These are phyloP conservation scores for Azolla pinnata DNA, from an alignment of 75 land plant species.

Conservation along the genomic window DNA sequence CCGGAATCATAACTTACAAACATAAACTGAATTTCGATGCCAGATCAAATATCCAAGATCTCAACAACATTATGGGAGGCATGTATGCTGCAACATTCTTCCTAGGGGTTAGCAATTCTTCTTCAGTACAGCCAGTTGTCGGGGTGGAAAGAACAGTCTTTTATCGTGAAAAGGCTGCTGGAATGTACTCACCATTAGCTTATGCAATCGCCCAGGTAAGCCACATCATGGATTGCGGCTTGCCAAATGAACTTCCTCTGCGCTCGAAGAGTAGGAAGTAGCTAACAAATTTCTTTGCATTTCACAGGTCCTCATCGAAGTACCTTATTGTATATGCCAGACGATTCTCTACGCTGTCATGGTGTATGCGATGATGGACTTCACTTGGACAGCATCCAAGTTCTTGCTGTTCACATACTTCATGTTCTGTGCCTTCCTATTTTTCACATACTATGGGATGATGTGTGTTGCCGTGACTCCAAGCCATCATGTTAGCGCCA, in stretches of 20 bases:
- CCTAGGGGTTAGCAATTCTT: constrained; percentile 55
- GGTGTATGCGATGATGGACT: constrained; percentile 61
- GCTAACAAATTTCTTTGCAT: too few species aligned
- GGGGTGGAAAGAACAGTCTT: constrained; percentile 69
- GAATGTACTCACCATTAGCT: constrained; percentile 76
- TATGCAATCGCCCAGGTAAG: constrained; percentile 79
- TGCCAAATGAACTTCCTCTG: neutral
- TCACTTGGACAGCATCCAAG: constrained; percentile 37
- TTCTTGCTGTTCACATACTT: constrained; percentile 53
- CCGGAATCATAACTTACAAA: too few species aligned
- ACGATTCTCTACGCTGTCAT: constrained; percentile 37
- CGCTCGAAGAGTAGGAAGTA: too few species aligned
- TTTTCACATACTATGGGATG: constrained; percentile 74
- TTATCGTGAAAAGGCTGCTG: constrained; percentile 77
- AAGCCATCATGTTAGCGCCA: constrained; percentile 49
- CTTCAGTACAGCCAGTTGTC: constrained; percentile 64
- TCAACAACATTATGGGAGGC: constrained; percentile 63
- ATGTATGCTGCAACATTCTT: constrained; percentile 70
- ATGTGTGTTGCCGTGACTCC: constrained; percentile 77
- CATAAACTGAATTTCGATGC: too few species aligned
- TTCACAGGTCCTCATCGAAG: constrained; percentile 63
- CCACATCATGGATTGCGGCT: too few species aligned
- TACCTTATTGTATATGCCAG: constrained; percentile 51
- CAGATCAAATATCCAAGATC: constrained; percentile 39
- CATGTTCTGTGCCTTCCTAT: constrained; percentile 51